These are phyloP conservation scores for Populus alba DNA, from an alignment of 345 rosid genomes.

Conservation along the genomic window DNA sequence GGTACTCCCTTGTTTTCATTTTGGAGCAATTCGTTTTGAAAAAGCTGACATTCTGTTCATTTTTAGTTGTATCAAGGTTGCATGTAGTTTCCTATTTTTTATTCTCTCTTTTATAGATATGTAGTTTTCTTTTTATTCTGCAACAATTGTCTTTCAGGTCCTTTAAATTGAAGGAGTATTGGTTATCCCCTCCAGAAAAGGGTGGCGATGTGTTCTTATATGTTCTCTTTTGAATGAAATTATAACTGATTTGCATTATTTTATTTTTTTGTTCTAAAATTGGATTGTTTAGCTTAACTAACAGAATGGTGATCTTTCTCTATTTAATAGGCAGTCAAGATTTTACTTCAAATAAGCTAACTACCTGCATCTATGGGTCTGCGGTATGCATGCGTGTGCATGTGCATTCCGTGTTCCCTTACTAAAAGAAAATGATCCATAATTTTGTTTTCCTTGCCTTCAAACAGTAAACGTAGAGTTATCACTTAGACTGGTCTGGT, in stretches of 20 bases:
- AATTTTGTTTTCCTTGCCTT: not conserved
- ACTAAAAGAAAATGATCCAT: not conserved
- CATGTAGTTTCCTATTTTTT: not conserved
- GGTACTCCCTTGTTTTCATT: slow-evolving; percentile 35
- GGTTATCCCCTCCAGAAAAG: not conserved
- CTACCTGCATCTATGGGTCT: not conserved
- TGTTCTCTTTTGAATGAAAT: not conserved
- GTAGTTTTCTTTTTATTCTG: not conserved
- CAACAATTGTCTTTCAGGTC: not conserved
- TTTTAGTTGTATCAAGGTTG: not conserved
- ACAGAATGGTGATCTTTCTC: not conserved
- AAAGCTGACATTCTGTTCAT: not conserved
- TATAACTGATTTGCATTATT: not conserved
- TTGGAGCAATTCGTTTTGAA: not conserved
- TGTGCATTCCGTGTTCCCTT: not conserved
- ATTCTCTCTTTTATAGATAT: no score
- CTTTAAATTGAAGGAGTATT: not conserved
- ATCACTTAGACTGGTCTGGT: not conserved
- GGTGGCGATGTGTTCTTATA: not conserved
- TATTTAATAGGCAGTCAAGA: slow-evolving; percentile 13
- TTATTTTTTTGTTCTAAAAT: not conserved
- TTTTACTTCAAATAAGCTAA: slow-evolving; percentile 1
- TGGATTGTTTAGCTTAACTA: not conserved
- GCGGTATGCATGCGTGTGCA: not conserved
- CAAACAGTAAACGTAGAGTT: not conserved